phyloP scores from a whole-genome alignment of 2,329 filamentous ascomycete genomes.

The Colletotrichum filicis region DNA sequence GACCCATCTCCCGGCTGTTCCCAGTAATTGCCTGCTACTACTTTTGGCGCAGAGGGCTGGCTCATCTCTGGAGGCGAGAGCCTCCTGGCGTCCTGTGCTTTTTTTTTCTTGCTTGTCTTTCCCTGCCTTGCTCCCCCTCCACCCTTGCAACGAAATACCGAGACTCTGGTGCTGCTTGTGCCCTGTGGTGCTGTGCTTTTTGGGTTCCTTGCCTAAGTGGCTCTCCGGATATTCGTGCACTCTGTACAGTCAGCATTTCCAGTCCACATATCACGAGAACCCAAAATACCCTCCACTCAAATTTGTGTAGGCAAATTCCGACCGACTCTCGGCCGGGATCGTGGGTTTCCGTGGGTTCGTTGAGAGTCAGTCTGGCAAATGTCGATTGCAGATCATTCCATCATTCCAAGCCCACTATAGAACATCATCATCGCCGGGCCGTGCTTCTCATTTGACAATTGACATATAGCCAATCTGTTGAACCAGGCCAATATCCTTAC shows the following conservation, averaged over 20 bases:
- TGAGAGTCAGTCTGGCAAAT: background rate
- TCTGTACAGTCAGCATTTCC: background rate
- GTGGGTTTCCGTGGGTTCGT: background rate
- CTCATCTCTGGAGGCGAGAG: slow-evolving; percentile 10
- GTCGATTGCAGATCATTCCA: slow-evolving; percentile 12
- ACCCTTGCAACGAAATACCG: slow-evolving; percentile 24
- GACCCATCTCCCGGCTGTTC: slow-evolving; percentile 3
- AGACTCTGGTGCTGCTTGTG: slow-evolving; percentile 8
- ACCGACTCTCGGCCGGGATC: slow-evolving; percentile 1
- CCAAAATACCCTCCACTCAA: background rate
- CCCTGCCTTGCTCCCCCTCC: background rate
- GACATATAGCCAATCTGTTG: background rate
- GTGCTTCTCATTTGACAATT: background rate
- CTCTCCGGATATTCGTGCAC: too few species aligned
- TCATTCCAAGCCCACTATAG: background rate
- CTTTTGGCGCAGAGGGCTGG: background rate
- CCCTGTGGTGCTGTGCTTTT: background rate
- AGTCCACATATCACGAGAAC: background rate
- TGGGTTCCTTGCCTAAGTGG: background rate
- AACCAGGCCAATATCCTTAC: background rate
- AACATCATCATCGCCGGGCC: background rate
- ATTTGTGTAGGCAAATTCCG: background rate
- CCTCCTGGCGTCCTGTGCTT: slow-evolving; percentile 31
- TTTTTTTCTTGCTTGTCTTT: background rate
- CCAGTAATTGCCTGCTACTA: slow-evolving; percentile 5